These are phyloP conservation scores for Aegilops bicornis DNA, from an alignment of 176 grass and related monocot genomes.

Conservation along the genomic window DNA sequence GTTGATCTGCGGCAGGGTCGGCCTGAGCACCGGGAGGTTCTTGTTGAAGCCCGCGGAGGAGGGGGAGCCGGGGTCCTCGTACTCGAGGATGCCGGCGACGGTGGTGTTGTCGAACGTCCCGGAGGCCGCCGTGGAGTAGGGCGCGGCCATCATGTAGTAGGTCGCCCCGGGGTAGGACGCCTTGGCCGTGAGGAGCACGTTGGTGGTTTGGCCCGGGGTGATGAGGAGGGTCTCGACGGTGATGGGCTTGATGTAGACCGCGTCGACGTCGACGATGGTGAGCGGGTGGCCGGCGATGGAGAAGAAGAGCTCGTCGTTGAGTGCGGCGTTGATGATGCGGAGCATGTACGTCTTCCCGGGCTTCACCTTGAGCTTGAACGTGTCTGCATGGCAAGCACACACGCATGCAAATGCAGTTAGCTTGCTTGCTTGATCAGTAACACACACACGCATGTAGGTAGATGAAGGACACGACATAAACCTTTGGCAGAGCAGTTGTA, in stretches of 20 bases:
- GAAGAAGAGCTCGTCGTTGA: slow-evolving; percentile 87
- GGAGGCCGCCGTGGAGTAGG: slow-evolving; percentile 42
- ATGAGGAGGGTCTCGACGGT: slow-evolving; percentile 47
- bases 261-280: slow-evolving; percentile 68
- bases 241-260: slow-evolving; percentile 63
- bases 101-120: slow-evolving; percentile 68
- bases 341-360: slow-evolving; percentile 67
- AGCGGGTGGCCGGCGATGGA: slow-evolving; percentile 58
- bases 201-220: slow-evolving; percentile 60
- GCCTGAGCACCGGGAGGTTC: slow-evolving; percentile 38
- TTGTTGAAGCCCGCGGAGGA: slow-evolving; percentile 39
- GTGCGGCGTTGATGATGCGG: slow-evolving; percentile 72
- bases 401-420: not conserved
- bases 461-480: not conserved
- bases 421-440: not conserved
- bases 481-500: slow-evolving; percentile 71
- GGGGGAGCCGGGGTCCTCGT: slow-evolving; percentile 31
- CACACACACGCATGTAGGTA: not conserved
- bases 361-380: slow-evolving; percentile 67
- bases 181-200: slow-evolving; percentile 64
- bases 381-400: slow-evolving; percentile 32
- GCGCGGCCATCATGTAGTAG: slow-evolving; percentile 56
- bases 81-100: slow-evolving; percentile 66
- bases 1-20: slow-evolving; percentile 42
- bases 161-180: slow-evolving; percentile 45